These are phyloP conservation scores for Ammopiptanthus mongolicus DNA, from an alignment of 306 rosid genomes.

Conservation along the genomic window DNA sequence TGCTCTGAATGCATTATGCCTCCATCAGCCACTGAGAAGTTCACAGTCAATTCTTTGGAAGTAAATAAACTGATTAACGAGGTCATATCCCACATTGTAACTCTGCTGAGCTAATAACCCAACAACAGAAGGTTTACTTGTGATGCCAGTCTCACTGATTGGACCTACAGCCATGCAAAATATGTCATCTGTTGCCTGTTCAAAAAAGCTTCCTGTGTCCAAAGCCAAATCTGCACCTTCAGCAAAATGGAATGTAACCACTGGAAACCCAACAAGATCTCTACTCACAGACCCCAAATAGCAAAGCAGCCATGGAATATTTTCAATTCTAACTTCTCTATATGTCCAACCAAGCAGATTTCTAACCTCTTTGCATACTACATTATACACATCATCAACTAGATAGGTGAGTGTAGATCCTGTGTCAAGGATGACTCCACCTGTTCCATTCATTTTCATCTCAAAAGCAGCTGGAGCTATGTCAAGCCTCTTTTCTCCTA, in stretches of 20 bases:
- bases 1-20: background rate
- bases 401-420: constrained; percentile 23
- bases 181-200: background rate
- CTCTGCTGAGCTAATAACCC: constrained; percentile 38
- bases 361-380: constrained; percentile 17
- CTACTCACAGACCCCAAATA: constrained; percentile 17
- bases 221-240: constrained; percentile 31
- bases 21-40: constrained; percentile 28
- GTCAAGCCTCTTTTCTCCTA: constrained; percentile 32
- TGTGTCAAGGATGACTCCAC: constrained; percentile 44
- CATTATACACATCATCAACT: constrained; percentile 5
- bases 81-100: constrained; percentile 43
- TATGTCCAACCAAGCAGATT: background rate
- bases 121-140: constrained; percentile 4
- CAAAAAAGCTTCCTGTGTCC: constrained; percentile 27
- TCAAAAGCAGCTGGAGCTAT: constrained; percentile 18
- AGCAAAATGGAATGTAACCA: constrained; percentile 31
- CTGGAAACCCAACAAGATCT: constrained; percentile 38
- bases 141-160: background rate
- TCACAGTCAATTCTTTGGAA: constrained; percentile 40
- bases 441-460: constrained; percentile 16
- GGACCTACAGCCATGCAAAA: constrained; percentile 30
- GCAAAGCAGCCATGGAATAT: constrained; percentile 14
- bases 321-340: background rate
- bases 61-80: constrained; percentile 1